Conservation (phyloP, 352 stramenopile genomes). For the Phytophthora cactorum region DNA sequence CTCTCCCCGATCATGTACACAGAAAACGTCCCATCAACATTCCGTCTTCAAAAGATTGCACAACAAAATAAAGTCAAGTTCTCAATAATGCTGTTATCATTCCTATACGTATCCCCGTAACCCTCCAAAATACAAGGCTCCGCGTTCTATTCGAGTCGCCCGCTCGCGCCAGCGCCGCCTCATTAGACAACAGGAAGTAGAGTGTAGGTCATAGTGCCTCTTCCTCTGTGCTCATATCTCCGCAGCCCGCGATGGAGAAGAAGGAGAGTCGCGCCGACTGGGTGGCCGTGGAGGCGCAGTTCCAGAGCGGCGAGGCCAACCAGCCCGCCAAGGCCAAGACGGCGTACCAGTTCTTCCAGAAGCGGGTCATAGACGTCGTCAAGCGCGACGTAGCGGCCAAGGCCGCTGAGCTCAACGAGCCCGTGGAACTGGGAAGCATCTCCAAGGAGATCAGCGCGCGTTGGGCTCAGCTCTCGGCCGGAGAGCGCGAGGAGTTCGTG, state of each 20-base stretch:
- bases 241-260: conserved; percentile 36
- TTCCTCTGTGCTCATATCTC: not conserved
- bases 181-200: conserved; percentile 1
- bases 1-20: conserved; percentile 12
- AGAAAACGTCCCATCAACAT: conserved; percentile 1
- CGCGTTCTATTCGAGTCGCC: conserved; percentile 1
- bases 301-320: conserved; percentile 50
- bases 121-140: not conserved
- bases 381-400: conserved; percentile 56
- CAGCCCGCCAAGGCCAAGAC: conserved; percentile 75
- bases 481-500: conserved; percentile 75
- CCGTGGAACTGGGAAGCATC: conserved; percentile 68
- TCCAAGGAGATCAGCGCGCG: conserved; percentile 80
- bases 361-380: conserved; percentile 68
- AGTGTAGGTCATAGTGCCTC: conserved; percentile 1
- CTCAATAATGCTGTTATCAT: not conserved
- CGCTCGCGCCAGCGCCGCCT: not conserved
- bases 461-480: conserved; percentile 70
- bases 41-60: not conserved
- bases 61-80: not conserved
- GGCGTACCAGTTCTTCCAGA: conserved; percentile 85
- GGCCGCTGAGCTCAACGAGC: conserved; percentile 54
- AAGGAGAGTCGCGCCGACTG: conserved; percentile 79
- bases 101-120: not conserved
- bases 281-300: conserved; percentile 83